A percentile compares a stretch with the other conserved stretches of the same genome.
These are phyloP conservation scores for Pezicula radicicola DNA, from an alignment of 2,329 filamentous ascomycete species.

Conservation along the genomic window DNA sequence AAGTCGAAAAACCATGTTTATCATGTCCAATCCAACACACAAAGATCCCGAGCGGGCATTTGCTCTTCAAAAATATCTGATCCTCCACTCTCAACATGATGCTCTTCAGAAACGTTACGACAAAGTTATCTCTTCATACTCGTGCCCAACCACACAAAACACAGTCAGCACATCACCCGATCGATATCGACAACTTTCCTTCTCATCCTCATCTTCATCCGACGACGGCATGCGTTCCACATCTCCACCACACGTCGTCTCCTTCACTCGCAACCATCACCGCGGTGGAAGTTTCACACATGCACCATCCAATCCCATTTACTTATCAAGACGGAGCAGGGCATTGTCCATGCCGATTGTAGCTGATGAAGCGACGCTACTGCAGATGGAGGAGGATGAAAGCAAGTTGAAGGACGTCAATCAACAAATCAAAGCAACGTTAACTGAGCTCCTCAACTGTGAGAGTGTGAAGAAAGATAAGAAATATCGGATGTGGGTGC, in stretches of 20 bases:
- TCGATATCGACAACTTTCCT: conserved; percentile 1
- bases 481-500: conserved; percentile 46
- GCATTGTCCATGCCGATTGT: conserved; percentile 21
- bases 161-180: conserved; percentile 6
- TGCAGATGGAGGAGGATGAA: conserved; percentile 23
- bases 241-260: neutral
- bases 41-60: conserved; percentile 26
- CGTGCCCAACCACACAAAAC: conserved; percentile 1
- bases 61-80: conserved; percentile 31
- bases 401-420: conserved; percentile 44
- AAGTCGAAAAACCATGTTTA: neutral
- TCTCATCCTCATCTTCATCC: conserved; percentile 16
- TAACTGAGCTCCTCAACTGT: conserved; percentile 52
- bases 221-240: conserved; percentile 6
- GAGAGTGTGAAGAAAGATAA: conserved; percentile 43
- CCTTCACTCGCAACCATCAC: conserved; percentile 6
- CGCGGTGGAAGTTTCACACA: conserved; percentile 6
- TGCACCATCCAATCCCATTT: neutral
- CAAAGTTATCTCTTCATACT: conserved; percentile 15
- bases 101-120: conserved; percentile 29
- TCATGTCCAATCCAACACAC: conserved; percentile 13
- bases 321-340: conserved; percentile 8
- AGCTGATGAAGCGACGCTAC: conserved; percentile 17
- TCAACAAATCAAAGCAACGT: conserved; percentile 48
- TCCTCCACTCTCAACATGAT: conserved; percentile 30